Conservation (phyloP, 306 rosid genomes). For the Cicer bijugum region DNA sequence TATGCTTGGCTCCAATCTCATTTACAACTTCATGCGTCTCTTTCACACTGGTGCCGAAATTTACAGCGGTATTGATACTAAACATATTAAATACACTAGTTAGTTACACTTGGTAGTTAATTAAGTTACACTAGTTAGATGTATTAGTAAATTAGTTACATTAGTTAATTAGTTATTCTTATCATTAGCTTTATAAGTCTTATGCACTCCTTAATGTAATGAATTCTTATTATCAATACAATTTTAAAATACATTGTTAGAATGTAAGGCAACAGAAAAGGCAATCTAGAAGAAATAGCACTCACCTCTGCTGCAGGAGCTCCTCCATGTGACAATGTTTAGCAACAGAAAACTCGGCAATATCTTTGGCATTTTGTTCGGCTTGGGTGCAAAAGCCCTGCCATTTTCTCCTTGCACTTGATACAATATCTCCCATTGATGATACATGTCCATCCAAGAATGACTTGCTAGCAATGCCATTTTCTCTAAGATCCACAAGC, state of each 20-base stretch:
- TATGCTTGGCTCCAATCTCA: slow-evolving; percentile 66
- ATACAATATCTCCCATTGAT: slow-evolving; percentile 71
- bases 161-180: too few species aligned
- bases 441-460: slow-evolving; percentile 80
- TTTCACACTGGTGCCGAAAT: slow-evolving; percentile 58
- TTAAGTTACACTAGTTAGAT: too few species aligned
- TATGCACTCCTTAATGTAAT: too few species aligned
- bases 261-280: slow-evolving; percentile 1
- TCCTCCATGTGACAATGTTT: slow-evolving; percentile 84
- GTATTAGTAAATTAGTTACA: too few species aligned
- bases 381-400: slow-evolving; percentile 69
- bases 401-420: slow-evolving; percentile 88
- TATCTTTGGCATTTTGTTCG: slow-evolving; percentile 67
- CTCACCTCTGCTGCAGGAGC: slow-evolving; percentile 73
- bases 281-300: not conserved
- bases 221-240: too few species aligned
- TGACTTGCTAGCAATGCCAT: slow-evolving; percentile 58
- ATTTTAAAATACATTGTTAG: slow-evolving; percentile 4
- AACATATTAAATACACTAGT: not conserved
- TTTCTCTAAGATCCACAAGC: slow-evolving; percentile 72
- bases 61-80: slow-evolving; percentile 62
- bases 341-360: slow-evolving; percentile 72
- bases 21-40: slow-evolving; percentile 65
- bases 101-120: too few species aligned
- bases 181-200: too few species aligned